Evolutionary conservation across 768 basidiomycete genomes (phyloP).

Genomic region (Obba rivulosa): DNA sequence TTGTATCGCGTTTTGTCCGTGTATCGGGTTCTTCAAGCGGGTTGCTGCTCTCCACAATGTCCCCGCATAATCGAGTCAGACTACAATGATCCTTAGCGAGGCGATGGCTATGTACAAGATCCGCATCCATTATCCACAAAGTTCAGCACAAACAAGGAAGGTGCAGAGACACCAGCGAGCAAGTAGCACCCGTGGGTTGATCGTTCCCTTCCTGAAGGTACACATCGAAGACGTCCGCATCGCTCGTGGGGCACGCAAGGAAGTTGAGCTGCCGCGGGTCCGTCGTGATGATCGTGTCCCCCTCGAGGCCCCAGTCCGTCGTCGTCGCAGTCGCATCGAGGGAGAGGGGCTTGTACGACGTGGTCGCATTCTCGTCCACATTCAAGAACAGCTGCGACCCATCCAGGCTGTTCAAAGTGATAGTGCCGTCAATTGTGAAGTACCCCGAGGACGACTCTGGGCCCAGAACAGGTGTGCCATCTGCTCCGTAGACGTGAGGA

Average conservation of each 20-base stretch:
- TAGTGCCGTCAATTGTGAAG: slow-evolving; percentile 45
- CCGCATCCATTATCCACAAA: background rate
- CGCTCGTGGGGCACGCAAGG: slow-evolving; percentile 43
- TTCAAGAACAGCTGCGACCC: slow-evolving; percentile 46
- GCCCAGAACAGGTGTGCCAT: slow-evolving; percentile 44
- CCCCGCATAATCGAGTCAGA: too few relatives aligned
- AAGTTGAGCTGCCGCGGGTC: slow-evolving; percentile 49
- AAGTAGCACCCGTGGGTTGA: slow-evolving; percentile 27
- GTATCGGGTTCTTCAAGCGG: too few relatives aligned
- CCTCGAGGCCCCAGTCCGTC: slow-evolving; percentile 52
- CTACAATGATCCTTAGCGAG: too few relatives aligned
- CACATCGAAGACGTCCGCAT: slow-evolving; percentile 36
- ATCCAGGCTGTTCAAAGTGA: slow-evolving; percentile 37
- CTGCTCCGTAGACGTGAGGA: slow-evolving; percentile 21
- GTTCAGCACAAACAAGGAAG: slow-evolving; percentile 27
- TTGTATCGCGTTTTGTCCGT: too few relatives aligned
- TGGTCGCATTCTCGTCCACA: slow-evolving; percentile 34
- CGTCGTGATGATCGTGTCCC: slow-evolving; percentile 55
- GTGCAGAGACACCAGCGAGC: slow-evolving; percentile 26
- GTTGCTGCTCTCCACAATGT: too few relatives aligned
- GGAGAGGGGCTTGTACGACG: slow-evolving; percentile 44
- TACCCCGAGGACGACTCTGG: slow-evolving; percentile 45
- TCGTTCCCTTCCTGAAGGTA: slow-evolving; percentile 50
- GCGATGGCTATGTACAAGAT: too few relatives aligned
- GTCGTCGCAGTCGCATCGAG: slow-evolving; percentile 42